Conservation (phyloP, 73 alveolate genomes). For the Paramecium sonneborni region DNA sequence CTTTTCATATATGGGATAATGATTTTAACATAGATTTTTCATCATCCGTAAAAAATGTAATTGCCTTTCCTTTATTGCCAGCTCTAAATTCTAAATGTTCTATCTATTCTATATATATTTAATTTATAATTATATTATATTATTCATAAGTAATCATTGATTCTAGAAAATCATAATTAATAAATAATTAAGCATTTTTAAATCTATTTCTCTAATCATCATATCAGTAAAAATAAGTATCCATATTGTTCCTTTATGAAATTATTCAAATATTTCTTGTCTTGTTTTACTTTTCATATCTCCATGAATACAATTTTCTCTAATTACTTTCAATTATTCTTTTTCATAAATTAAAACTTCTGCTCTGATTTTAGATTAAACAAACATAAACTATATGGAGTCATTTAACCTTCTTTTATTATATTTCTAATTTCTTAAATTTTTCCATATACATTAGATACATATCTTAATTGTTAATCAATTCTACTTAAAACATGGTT, state of each 20-base stretch:
- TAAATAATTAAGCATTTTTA: constrained; percentile 76
- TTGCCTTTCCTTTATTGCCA: constrained; percentile 82
- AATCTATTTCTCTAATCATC: constrained; percentile 90
- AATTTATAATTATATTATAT: too few relatives aligned
- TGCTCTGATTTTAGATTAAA: constrained; percentile 88
- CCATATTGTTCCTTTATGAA: constrained; percentile 73
- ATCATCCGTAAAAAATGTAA: constrained; percentile 88
- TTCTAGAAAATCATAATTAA: constrained; percentile 92
- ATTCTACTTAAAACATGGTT: constrained; percentile 78
- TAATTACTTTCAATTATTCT: not conserved
- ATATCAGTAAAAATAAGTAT: constrained; percentile 93
- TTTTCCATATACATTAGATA: constrained; percentile 93
- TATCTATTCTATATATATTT: constrained; percentile 87
- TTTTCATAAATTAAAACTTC: constrained; percentile 42
- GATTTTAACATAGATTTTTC: constrained; percentile 81
- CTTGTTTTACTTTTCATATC: constrained; percentile 42
- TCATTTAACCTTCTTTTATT: constrained; percentile 71
- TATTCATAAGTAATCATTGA: constrained; percentile 84
- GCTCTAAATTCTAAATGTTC: constrained; percentile 87
- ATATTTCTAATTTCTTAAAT: constrained; percentile 63
- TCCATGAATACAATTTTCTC: constrained; percentile 47
- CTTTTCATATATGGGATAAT: constrained; percentile 71
- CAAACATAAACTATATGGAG: constrained; percentile 97
- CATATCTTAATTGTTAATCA: constrained; percentile 80
- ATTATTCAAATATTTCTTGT: constrained; percentile 46